A percentile compares a stretch with the other conserved stretches of the same genome.
Evolutionary conservation across 148 eudicot genomes (phyloP).

Genomic region (Vaccinium myrtillus): DNA sequence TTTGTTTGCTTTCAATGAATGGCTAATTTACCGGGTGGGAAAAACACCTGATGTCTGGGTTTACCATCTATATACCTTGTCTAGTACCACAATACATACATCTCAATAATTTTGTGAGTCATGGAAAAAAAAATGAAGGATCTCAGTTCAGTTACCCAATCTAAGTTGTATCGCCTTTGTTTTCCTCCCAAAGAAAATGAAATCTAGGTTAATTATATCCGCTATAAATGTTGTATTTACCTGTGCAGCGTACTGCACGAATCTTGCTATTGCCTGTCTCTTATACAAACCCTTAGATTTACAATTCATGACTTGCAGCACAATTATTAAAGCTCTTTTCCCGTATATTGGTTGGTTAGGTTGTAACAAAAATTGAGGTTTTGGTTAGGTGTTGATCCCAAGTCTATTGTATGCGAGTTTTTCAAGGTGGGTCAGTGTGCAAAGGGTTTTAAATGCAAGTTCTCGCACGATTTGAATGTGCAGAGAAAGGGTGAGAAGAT

Average conservation of each 20-base stretch:
- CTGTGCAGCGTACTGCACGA: background rate
- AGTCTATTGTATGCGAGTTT: conserved; percentile 83
- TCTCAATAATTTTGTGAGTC: background rate
- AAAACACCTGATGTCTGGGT: background rate
- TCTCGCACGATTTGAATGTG: conserved; percentile 80
- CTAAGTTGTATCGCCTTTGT: background rate
- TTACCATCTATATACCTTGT: conserved; percentile 1
- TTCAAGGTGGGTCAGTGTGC: conserved; percentile 91
- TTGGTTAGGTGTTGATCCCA: conserved; percentile 88
- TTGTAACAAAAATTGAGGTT: conserved; percentile 23
- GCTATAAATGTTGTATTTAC: background rate
- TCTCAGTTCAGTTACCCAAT: background rate
- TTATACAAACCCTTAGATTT: background rate
- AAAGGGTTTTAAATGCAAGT: conserved; percentile 92
- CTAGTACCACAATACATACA: background rate
- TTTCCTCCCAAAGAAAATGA: background rate
- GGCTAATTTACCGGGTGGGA: no score
- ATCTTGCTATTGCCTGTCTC: background rate
- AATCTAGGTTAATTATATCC: background rate
- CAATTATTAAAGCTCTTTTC: background rate
- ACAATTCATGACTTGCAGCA: background rate
- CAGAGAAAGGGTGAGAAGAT: conserved; percentile 88
- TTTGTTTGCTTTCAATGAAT: no score
- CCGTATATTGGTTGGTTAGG: background rate
- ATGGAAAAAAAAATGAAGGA: background rate